A percentile compares a stretch with the other conserved stretches of the same genome.
Conservation (phyloP, 352 stramenopile species). For the Peronospora belbahrii region DNA sequence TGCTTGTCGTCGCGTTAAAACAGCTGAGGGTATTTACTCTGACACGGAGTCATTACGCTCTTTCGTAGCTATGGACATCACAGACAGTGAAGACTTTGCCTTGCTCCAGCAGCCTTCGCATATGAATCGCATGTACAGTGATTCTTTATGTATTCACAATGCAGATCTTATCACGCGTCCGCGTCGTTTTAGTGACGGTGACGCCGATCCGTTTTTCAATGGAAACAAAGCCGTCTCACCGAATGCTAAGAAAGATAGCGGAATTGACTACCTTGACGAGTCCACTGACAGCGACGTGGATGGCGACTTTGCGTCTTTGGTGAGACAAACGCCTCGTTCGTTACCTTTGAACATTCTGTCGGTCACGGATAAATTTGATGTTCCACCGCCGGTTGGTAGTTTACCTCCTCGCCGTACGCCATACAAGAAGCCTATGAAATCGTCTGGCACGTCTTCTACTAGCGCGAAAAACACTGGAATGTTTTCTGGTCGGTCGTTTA, state of each 20-base stretch:
- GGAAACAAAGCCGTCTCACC: slow-evolving; percentile 21
- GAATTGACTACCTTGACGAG: slow-evolving; percentile 24
- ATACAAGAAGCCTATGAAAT: slow-evolving; percentile 43
- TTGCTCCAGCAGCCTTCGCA: slow-evolving; percentile 46
- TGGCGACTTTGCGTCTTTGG: slow-evolving; percentile 16
- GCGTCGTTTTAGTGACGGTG: slow-evolving; percentile 75
- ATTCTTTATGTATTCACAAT: slow-evolving; percentile 41
- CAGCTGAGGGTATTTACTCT: slow-evolving; percentile 48
- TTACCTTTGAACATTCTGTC: slow-evolving; percentile 20
- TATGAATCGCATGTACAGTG: slow-evolving; percentile 67
- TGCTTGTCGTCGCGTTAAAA: slow-evolving; percentile 54
- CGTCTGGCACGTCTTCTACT: slow-evolving; percentile 37
- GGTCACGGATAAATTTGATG: slow-evolving; percentile 32
- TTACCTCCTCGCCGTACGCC: slow-evolving; percentile 23
- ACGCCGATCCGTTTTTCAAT: slow-evolving; percentile 64
- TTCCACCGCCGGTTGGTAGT: slow-evolving; percentile 17
- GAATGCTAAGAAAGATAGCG: slow-evolving; percentile 20
- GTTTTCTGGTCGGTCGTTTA: slow-evolving; percentile 35
- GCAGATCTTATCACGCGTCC: slow-evolving; percentile 35
- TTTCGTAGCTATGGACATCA: slow-evolving; percentile 71
- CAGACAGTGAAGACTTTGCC: slow-evolving; percentile 49
- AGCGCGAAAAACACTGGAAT: slow-evolving; percentile 39
- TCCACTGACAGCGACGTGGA: slow-evolving; percentile 25
- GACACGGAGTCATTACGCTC: slow-evolving; percentile 72
- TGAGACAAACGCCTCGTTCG: slow-evolving; percentile 18